Evolutionary conservation across 352 stramenopile genomes (phyloP).

Genomic region (Globisporangium solare): DNA sequence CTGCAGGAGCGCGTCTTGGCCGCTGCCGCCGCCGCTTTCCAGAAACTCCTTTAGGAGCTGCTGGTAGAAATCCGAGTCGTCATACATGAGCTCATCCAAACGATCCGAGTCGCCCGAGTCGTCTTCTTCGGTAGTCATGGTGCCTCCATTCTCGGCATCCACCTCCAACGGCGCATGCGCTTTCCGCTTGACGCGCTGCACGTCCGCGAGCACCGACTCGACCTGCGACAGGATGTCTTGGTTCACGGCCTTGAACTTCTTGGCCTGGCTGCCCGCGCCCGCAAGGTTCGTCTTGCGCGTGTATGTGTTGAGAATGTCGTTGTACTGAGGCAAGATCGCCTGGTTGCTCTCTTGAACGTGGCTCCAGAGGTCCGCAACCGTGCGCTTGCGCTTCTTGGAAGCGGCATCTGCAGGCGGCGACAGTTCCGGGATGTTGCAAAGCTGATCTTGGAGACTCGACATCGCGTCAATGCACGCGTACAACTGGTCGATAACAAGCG

Average conservation of each 20-base stretch:
- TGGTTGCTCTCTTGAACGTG: conserved; percentile 37
- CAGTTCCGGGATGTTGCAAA: conserved; percentile 69
- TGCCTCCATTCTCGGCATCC: conserved; percentile 14
- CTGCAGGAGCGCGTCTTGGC: conserved; percentile 41
- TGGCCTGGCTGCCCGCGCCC: conserved; percentile 47
- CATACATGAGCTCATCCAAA: conserved; percentile 83
- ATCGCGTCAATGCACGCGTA: conserved; percentile 64
- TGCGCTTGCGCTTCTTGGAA: conserved; percentile 66
- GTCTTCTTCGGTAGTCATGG: conserved; percentile 33
- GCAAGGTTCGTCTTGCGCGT: conserved; percentile 68
- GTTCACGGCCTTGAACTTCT: conserved; percentile 89
- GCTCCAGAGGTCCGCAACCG: conserved; percentile 52
- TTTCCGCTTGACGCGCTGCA: conserved; percentile 80
- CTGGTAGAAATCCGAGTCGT: conserved; percentile 87
- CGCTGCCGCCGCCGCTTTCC: conserved; percentile 56
- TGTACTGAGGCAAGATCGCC: conserved; percentile 66
- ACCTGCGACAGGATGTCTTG: conserved; percentile 83
- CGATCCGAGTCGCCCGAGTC: conserved; percentile 23
- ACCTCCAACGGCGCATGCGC: conserved; percentile 60
- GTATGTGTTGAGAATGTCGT: conserved; percentile 77
- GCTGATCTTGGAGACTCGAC: conserved; percentile 46
- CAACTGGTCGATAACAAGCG: conserved; percentile 37
- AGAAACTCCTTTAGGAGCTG: conserved; percentile 89
- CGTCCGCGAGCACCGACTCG: conserved; percentile 77
- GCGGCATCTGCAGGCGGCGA: conserved; percentile 9